These are phyloP conservation scores for Peziza echinospora DNA, from an alignment of 495 filamentous ascomycete genomes.

Conservation along the genomic window DNA sequence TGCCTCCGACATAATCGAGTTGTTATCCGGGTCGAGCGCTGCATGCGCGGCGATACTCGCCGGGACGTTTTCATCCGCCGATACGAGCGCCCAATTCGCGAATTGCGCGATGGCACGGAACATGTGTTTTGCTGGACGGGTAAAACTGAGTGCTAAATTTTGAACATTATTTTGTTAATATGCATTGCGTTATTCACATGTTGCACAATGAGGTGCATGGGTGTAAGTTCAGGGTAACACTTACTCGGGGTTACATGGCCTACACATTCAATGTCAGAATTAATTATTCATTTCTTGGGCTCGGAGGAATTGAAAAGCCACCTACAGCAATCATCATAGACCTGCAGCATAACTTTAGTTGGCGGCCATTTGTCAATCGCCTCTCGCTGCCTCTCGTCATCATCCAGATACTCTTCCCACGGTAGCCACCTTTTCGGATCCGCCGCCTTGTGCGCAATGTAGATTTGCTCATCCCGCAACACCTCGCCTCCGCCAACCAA, in stretches of 20 bases:
- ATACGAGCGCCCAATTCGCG: conserved; percentile 57
- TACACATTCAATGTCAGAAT: neutral
- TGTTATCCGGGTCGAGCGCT: too few relatives aligned
- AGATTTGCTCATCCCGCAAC: conserved; percentile 82
- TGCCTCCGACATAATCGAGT: too few relatives aligned
- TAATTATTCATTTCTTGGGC: conserved; percentile 42
- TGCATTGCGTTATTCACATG: too few relatives aligned
- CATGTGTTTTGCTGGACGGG: conserved; percentile 86
- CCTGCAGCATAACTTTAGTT: conserved; percentile 85
- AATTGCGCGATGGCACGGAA: conserved; percentile 78
- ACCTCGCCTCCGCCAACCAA: conserved; percentile 73
- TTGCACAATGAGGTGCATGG: too few relatives aligned
- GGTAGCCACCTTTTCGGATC: conserved; percentile 55
- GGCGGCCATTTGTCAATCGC: conserved; percentile 42
- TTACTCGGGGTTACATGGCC: neutral
- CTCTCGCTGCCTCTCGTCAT: conserved; percentile 31
- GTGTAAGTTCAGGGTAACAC: neutral
- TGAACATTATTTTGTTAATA: too few relatives aligned
- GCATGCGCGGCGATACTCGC: neutral
- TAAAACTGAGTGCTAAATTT: conserved; percentile 78
- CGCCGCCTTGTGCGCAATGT: conserved; percentile 82
- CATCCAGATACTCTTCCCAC: conserved; percentile 33
- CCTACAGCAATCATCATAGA: conserved; percentile 73
- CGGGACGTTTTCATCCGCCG: neutral
- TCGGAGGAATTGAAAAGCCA: neutral